Percentiles rank a stretch among this genome's conserved stretches.
Conservation (phyloP, 2,329 filamentous ascomycete genomes). For the Ceratocystis diversiconidia region DNA sequence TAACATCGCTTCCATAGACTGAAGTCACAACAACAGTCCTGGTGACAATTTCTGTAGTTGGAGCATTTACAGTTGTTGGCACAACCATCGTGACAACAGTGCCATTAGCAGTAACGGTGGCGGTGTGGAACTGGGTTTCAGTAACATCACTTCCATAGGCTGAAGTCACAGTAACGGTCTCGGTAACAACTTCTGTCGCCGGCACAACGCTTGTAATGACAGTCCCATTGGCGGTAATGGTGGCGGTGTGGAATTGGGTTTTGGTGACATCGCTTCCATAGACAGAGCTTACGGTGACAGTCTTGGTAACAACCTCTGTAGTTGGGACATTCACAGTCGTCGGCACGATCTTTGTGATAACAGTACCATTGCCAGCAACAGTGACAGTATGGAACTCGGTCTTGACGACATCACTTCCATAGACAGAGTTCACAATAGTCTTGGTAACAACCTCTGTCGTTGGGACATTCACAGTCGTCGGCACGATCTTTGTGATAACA, state of each 20-base stretch:
- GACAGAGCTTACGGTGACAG: conserved; percentile 1
- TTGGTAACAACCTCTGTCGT: conserved; percentile 1
- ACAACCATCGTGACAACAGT: neutral
- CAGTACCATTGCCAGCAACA: neutral
- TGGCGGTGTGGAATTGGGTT: neutral
- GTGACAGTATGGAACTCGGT: neutral
- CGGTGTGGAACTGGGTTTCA: neutral
- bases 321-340: conserved; percentile 10
- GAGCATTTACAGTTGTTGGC: conserved; percentile 8
- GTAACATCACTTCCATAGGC: neutral
- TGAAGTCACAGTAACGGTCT: neutral
- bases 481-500: neutral
- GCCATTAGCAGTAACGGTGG: conserved; percentile 7
- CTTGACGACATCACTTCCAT: neutral
- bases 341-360: neutral
- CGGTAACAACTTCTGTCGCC: neutral
- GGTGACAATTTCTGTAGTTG: conserved; percentile 13
- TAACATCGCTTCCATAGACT: conserved; percentile 1
- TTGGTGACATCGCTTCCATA: conserved; percentile 7
- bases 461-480: conserved; percentile 10
- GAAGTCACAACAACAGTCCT: neutral
- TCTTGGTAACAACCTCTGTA: conserved; percentile 2
- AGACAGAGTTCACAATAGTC: neutral
- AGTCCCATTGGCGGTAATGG: conserved; percentile 2
- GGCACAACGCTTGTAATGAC: neutral